phyloP scores from a whole-genome alignment of 768 basidiomycete genomes.

The Mycena belliarum region DNA sequence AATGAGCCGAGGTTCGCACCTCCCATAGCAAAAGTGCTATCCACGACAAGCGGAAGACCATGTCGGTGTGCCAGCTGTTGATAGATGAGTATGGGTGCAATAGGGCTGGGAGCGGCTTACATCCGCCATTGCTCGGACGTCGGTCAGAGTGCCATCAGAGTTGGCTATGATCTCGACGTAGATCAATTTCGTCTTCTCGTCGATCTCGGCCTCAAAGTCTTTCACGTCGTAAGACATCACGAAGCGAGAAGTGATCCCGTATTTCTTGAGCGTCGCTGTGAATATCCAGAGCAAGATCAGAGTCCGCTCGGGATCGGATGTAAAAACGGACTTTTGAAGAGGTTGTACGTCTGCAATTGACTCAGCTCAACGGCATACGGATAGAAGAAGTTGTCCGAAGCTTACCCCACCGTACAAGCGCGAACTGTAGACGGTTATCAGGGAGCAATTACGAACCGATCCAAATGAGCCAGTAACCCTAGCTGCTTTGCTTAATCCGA shows the following conservation, averaged over 20 bases:
- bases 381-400: conserved; percentile 1
- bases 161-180: conserved; percentile 58
- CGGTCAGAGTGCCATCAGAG: conserved; percentile 49
- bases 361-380: not conserved
- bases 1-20: conserved; percentile 11
- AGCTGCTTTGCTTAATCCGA: too few species aligned
- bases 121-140: conserved; percentile 48
- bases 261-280: conserved; percentile 41
- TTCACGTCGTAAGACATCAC: conserved; percentile 41
- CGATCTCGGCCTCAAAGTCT: conserved; percentile 46
- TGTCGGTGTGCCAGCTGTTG: conserved; percentile 49
- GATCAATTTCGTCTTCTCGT: conserved; percentile 52
- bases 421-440: conserved; percentile 31
- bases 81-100: not conserved
- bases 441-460: too few species aligned
- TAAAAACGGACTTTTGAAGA: conserved; percentile 52
- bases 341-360: conserved; percentile 59
- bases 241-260: conserved; percentile 43
- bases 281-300: not conserved
- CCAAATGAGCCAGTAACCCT: too few species aligned
- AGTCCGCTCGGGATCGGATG: not conserved
- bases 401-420: conserved; percentile 69
- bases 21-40: conserved; percentile 55
- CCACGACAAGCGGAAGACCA: conserved; percentile 54
- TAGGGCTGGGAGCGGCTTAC: conserved; percentile 24